Evolutionary conservation across 768 basidiomycete genomes (phyloP).

Genomic region (Kwoniella newhampshirensis): DNA sequence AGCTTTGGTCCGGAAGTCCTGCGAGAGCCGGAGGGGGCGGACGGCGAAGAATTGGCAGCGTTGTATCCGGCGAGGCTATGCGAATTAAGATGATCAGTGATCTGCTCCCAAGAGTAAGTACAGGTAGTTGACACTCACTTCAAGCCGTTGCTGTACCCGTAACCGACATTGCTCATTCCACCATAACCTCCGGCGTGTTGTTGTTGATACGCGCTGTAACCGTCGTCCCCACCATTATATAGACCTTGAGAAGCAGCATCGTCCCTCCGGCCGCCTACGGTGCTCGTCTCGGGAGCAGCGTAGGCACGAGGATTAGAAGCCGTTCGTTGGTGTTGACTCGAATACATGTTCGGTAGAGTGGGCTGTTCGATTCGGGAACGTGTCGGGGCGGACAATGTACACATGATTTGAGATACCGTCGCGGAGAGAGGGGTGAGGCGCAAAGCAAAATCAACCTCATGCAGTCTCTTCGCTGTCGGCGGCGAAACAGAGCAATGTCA

Average conservation of each 20-base stretch:
- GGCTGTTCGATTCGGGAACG: constrained; percentile 4
- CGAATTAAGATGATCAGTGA: neutral
- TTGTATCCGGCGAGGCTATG: constrained; percentile 18
- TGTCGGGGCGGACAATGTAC: neutral
- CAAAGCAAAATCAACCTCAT: neutral
- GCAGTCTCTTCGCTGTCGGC: neutral
- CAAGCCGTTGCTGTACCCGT: constrained; percentile 16
- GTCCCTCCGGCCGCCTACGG: constrained; percentile 11
- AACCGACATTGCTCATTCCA: constrained; percentile 16
- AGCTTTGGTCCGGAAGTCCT: constrained; percentile 19
- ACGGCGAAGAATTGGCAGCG: constrained; percentile 8
- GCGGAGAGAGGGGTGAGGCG: neutral
- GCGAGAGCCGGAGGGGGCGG: constrained; percentile 20
- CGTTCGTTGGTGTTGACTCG: constrained; percentile 16
- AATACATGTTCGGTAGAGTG: constrained; percentile 23
- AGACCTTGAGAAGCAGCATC: constrained; percentile 11
- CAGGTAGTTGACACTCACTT: constrained; percentile 9
- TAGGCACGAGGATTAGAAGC: constrained; percentile 23
- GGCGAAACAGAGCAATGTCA: neutral
- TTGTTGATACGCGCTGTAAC: constrained; percentile 9
- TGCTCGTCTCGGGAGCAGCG: neutral
- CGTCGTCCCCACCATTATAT: constrained; percentile 3
- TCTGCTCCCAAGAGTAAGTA: neutral
- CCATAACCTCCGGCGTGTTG: constrained; percentile 17
- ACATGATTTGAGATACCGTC: no score